Percentiles rank a stretch among this genome's conserved stretches.
Evolutionary conservation across 1,139 yeast genomes (phyloP).

Genomic region (Candida tetrigidarum): DNA sequence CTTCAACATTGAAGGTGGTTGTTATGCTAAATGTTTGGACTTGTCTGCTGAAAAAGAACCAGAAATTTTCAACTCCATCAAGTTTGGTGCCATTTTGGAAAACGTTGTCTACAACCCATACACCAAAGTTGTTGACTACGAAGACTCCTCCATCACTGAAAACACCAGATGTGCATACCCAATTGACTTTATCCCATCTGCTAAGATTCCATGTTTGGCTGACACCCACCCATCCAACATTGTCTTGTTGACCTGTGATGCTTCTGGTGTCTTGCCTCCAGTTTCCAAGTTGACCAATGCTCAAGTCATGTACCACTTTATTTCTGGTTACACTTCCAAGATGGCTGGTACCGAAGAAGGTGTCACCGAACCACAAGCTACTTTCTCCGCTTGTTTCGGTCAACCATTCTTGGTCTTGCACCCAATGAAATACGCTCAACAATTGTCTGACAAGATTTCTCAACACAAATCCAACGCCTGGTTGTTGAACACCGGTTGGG

Average conservation of each 20-base stretch:
- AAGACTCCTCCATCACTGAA: conserved; percentile 83
- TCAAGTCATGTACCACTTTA: conserved; percentile 99
- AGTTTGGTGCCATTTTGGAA: conserved; percentile 93
- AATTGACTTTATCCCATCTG: conserved; percentile 95
- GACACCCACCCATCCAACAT: conserved; percentile 92
- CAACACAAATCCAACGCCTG: conserved; percentile 92
- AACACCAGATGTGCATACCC: conserved; percentile 99
- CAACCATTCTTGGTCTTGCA: conserved; percentile 98
- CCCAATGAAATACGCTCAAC: conserved; percentile 98
- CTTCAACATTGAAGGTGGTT: conserved; percentile 99
- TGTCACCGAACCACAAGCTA: conserved; percentile 97
- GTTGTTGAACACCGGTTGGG: conserved; percentile 99
- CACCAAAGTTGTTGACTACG: conserved; percentile 86
- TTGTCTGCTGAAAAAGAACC: conserved; percentile 94
- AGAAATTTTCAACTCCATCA: conserved; percentile 94
- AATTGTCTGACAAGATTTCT: conserved; percentile 91
- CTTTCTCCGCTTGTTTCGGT: conserved; percentile 98
- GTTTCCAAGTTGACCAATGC: conserved; percentile 92
- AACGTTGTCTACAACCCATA: conserved; percentile 85
- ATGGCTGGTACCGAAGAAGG: conserved; percentile 99
- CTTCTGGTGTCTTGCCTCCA: conserved; percentile 97
- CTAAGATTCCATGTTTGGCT: conserved; percentile 93
- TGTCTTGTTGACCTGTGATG: conserved; percentile 94
- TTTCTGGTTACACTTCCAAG: conserved; percentile 98
- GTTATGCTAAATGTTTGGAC: conserved; percentile 97